Evolutionary conservation across 169 alveolate genomes (phyloP).

Genomic region (Perkinsus olseni): DNA sequence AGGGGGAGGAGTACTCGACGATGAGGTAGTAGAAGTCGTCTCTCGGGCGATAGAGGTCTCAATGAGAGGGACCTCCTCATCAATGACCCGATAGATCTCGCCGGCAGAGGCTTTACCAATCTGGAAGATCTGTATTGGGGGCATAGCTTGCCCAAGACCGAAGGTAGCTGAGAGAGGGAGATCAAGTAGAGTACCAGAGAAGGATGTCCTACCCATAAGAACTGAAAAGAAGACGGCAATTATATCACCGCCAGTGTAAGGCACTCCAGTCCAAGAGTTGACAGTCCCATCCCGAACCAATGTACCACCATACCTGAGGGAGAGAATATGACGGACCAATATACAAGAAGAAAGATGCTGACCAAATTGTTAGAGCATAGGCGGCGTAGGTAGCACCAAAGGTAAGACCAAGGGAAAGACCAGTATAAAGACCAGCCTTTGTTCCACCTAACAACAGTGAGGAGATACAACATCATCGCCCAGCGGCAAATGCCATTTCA

Average conservation of each 20-base stretch:
- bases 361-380: not conserved
- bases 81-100: not conserved
- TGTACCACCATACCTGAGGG: not conserved
- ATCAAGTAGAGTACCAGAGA: not conserved
- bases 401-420: not conserved
- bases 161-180: not conserved
- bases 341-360: too few relatives aligned
- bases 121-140: not conserved
- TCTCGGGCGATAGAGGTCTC: not conserved
- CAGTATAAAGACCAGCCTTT: not conserved
- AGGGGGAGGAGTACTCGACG: not conserved
- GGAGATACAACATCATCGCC: too few relatives aligned
- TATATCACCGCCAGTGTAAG: not conserved
- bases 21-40: not conserved
- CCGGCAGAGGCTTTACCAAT: not conserved
- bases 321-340: not conserved
- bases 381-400: not conserved
- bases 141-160: not conserved
- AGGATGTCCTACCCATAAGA: not conserved
- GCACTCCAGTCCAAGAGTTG: not conserved
- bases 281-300: not conserved
- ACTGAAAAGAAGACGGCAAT: not conserved
- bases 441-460: not conserved
- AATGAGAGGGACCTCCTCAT: not conserved
- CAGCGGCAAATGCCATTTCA: too few relatives aligned